Conservation (phyloP, 345 rosid species). For the Citrus maxima region DNA sequence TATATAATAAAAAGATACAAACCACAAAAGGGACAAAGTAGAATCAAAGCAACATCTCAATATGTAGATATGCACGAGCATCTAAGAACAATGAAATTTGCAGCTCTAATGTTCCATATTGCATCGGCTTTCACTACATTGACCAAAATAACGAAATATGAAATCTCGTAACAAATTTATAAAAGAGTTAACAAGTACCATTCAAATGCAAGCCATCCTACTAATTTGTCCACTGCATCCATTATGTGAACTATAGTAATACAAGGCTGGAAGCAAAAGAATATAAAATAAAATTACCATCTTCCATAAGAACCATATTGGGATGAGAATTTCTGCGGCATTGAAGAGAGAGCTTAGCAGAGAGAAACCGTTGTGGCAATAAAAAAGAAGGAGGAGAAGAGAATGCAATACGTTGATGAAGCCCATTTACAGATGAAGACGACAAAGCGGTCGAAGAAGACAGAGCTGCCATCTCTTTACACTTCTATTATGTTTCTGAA, state of each 20-base stretch:
- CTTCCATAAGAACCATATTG: conserved; percentile 47
- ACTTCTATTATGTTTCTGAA: not conserved
- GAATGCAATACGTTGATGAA: conserved; percentile 31
- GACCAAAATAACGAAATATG: not conserved
- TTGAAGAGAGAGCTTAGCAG: conserved; percentile 43
- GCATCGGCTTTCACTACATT: not conserved
- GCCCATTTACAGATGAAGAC: conserved; percentile 23
- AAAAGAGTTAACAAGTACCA: not conserved
- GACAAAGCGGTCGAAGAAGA: conserved; percentile 45
- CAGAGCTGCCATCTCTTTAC: conserved; percentile 48
- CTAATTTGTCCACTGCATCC: not conserved
- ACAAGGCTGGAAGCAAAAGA: not conserved
- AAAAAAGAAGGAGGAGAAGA: conserved; percentile 27
- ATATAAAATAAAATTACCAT: conserved; percentile 32
- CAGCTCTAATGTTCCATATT: not conserved
- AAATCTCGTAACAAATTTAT: not conserved
- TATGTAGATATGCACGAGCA: not conserved
- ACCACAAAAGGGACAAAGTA: not conserved
- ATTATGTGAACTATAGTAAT: not conserved
- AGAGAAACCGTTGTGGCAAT: conserved; percentile 21
- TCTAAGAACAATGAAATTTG: not conserved
- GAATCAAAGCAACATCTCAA: not conserved
- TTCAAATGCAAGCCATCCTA: not conserved
- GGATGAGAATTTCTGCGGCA: conserved; percentile 32
- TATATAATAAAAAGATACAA: not conserved